Percentiles rank a stretch among this genome's conserved stretches.
Evolutionary conservation across 1,284 basidiomycete genomes (phyloP).

Genomic region (Sporisorium iseilematis-ciliati): DNA sequence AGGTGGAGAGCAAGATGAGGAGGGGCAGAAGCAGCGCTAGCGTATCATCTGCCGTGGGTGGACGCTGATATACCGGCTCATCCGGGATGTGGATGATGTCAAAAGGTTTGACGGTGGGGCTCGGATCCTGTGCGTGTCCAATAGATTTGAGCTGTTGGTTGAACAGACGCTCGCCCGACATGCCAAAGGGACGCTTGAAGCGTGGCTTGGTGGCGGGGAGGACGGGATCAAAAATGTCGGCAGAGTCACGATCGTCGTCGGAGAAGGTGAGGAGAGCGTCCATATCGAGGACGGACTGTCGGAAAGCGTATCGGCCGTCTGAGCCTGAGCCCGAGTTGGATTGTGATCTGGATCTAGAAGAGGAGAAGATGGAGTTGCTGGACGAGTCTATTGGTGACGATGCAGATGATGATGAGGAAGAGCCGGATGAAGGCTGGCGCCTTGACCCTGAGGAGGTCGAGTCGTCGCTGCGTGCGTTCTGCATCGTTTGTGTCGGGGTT

Average conservation of each 20-base stretch:
- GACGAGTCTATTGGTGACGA: constrained; percentile 24
- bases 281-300: constrained; percentile 44
- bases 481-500: constrained; percentile 6
- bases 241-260: constrained; percentile 13
- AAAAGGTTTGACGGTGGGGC: constrained; percentile 26
- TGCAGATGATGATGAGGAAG: constrained; percentile 17
- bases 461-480: constrained; percentile 14
- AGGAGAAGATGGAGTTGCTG: constrained; percentile 19
- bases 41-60: constrained; percentile 46
- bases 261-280: constrained; percentile 39
- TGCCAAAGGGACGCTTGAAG: constrained; percentile 44
- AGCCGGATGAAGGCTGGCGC: constrained; percentile 11
- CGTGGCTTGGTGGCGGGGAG: constrained; percentile 24
- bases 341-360: constrained; percentile 23
- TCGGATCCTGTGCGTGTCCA: constrained; percentile 41
- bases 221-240: constrained; percentile 13
- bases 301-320: constrained; percentile 17
- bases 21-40: constrained; percentile 72
- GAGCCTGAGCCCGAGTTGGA: constrained; percentile 7
- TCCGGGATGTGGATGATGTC: constrained; percentile 32
- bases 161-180: constrained; percentile 38
- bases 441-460: not conserved
- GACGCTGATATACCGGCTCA: constrained; percentile 47
- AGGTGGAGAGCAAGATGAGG: constrained; percentile 86
- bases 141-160: constrained; percentile 45